phyloP scores from a whole-genome alignment of 768 basidiomycete genomes.

The Russula griseocarnosa region DNA sequence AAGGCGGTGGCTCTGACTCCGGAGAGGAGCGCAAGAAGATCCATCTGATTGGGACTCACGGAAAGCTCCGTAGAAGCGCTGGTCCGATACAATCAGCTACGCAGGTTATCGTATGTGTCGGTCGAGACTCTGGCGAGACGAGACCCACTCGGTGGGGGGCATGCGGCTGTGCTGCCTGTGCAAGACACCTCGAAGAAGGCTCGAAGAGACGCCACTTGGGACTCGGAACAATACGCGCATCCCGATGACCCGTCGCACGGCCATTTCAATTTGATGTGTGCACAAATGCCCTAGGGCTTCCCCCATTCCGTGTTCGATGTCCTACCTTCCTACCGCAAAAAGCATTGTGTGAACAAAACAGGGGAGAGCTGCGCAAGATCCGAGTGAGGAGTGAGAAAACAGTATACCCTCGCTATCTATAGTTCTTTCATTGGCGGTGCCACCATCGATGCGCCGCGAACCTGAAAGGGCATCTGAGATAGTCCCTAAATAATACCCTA shows the following conservation, averaged over 20 bases:
- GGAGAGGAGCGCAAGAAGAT: background rate
- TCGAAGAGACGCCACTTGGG: background rate
- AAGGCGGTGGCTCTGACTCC: background rate
- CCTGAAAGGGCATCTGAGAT: background rate
- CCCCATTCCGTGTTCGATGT: background rate
- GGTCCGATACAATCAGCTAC: background rate
- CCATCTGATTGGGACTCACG: background rate
- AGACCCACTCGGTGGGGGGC: background rate
- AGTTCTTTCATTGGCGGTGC: slow-evolving; percentile 6
- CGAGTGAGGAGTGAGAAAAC: background rate
- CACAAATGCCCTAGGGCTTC: slow-evolving; percentile 1
- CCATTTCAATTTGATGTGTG: background rate
- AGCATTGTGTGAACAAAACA: background rate
- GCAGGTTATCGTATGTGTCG: slow-evolving; percentile 2
- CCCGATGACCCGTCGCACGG: slow-evolving; percentile 12
- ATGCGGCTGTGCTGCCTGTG: slow-evolving; percentile 23
- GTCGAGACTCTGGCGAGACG: slow-evolving; percentile 11
- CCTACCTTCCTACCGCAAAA: background rate
- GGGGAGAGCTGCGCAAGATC: slow-evolving; percentile 12
- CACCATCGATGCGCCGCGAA: slow-evolving; percentile 19
- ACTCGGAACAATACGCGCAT: background rate
- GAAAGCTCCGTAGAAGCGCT: background rate
- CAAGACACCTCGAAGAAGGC: background rate
- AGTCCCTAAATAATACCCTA: slow-evolving; percentile 1
- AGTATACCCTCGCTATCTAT: slow-evolving; percentile 8